A percentile compares a stretch with the other conserved stretches of the same genome.
These are phyloP conservation scores for Lasiodiplodia sp. DNA, from an alignment of 2,329 filamentous ascomycete genomes.

Conservation along the genomic window DNA sequence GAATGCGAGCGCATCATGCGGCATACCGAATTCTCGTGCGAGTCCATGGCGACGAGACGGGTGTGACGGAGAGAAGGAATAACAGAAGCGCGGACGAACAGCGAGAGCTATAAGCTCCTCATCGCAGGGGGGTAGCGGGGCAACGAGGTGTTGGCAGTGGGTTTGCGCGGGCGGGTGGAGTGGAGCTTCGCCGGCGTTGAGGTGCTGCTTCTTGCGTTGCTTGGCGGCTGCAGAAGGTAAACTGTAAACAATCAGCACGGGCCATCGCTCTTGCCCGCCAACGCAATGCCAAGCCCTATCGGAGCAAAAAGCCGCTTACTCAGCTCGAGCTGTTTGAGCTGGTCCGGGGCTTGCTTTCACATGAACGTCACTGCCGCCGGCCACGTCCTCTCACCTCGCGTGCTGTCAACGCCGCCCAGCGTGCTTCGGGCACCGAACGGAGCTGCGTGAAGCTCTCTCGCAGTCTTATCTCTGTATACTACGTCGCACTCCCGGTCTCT, in stretches of 20 bases:
- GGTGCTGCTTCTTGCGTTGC: slow-evolving; percentile 6
- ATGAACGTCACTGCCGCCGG: slow-evolving; percentile 14
- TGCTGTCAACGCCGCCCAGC: slow-evolving; percentile 22
- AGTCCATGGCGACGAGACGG: slow-evolving; percentile 24
- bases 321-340: neutral
- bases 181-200: neutral
- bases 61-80: slow-evolving; percentile 24
- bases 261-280: neutral
- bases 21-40: slow-evolving; percentile 28
- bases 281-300: neutral
- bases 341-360: slow-evolving; percentile 13
- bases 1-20: slow-evolving; percentile 8
- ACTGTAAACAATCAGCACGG: slow-evolving; percentile 15
- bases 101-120: slow-evolving; percentile 28
- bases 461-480: neutral
- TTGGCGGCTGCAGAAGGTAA: neutral
- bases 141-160: neutral
- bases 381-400: slow-evolving; percentile 7
- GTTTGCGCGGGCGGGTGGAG: neutral
- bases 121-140: slow-evolving; percentile 17
- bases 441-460: slow-evolving; percentile 24
- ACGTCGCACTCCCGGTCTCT: neutral
- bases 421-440: slow-evolving; percentile 21
- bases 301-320: slow-evolving; percentile 2
- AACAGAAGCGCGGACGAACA: slow-evolving; percentile 24